Evolutionary conservation across 441 rosid species (phyloP).

Genomic region (Populus tomentosa): DNA sequence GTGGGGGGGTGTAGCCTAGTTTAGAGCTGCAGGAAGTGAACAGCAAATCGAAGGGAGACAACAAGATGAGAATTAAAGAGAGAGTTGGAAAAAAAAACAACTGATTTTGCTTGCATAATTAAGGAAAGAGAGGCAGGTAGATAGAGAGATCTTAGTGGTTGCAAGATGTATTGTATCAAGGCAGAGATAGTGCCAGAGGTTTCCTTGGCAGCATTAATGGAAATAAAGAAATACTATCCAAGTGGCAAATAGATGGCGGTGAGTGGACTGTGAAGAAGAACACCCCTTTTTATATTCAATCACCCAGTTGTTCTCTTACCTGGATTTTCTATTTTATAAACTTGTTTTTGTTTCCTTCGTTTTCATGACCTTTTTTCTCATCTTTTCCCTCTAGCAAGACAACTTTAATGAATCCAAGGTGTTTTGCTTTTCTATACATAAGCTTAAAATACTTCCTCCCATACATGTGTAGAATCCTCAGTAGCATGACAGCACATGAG

Average conservation of each 20-base stretch:
- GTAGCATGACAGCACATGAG: constrained; percentile 27
- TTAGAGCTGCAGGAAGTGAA: neutral
- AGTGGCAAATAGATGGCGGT: constrained; percentile 43
- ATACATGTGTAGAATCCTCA: constrained; percentile 16
- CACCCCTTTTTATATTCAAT: constrained; percentile 9
- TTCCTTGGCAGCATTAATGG: constrained; percentile 37
- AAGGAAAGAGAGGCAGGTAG: neutral
- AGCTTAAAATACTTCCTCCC: constrained; percentile 25
- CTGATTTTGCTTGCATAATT: constrained; percentile 5
- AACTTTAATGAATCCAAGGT: constrained; percentile 40
- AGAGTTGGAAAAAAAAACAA: constrained; percentile 16
- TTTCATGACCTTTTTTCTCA: constrained; percentile 3
- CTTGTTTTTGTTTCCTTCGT: constrained; percentile 11
- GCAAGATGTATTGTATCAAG: constrained; percentile 22
- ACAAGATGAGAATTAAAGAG: constrained; percentile 15
- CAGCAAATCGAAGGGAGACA: neutral
- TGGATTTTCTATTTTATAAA: constrained; percentile 16
- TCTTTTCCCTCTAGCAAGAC: constrained; percentile 11
- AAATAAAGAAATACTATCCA: constrained; percentile 23
- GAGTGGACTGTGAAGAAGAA: constrained; percentile 27
- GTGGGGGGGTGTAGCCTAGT: neutral
- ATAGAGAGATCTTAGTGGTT: constrained; percentile 31
- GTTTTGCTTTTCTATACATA: constrained; percentile 19
- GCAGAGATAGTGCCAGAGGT: constrained; percentile 43
- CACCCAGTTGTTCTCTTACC: constrained; percentile 20